Evolutionary conservation across 1,139 yeast species (phyloP), one percentile per base, ranked within the genome.

Genomic region (Geotrichum cucujoidarum): DNA sequence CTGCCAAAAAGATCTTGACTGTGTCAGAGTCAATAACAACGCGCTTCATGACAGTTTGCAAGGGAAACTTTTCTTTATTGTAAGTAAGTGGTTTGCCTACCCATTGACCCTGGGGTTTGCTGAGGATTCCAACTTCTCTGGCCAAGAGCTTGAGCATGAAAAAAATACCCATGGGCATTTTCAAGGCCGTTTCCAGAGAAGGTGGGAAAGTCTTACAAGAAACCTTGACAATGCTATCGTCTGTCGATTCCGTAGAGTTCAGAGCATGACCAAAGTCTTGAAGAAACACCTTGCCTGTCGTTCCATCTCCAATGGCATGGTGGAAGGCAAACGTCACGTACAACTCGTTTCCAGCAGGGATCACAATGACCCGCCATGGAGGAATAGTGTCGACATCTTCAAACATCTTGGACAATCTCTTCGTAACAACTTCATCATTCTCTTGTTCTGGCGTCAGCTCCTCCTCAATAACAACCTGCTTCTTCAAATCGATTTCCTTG

Each of bases 291-390:
- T 38, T 39, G 11, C 53, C 53, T 11, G 50, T 25, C 7, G 50
- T 46, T 3, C 53, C 53, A 30, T 50, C 53, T 11, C 44, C 47
- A 1, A 47, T 1, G 3, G 53, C 17, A 31, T 50, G 53, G 22
- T 50, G 53, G 29, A 20, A 50, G 6, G 33, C 22, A 35, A 47
- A 50, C 6, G 42, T 16, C 14, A 18, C 36, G 10, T 43, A 40
- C 4, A 43, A 18, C 13, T 30, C 22, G 4, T 36, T 27, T 17
- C 30, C 42, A 13, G 39, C 27, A 5, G 47, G 43, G 34, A 21
- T 16, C 10, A 50, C 34, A 3, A 37, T 14, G 4, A 50, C 8
- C 10, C 41, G 17, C 53, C 53, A 50, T n/a, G 53, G 53, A 0
- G 50, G 50, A 8, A 40, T 38, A 6, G n/a, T 11, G 13, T 43